Conservation (phyloP, 2,329 filamentous ascomycete genomes). For the Phyllosticta citrichinensis region DNA sequence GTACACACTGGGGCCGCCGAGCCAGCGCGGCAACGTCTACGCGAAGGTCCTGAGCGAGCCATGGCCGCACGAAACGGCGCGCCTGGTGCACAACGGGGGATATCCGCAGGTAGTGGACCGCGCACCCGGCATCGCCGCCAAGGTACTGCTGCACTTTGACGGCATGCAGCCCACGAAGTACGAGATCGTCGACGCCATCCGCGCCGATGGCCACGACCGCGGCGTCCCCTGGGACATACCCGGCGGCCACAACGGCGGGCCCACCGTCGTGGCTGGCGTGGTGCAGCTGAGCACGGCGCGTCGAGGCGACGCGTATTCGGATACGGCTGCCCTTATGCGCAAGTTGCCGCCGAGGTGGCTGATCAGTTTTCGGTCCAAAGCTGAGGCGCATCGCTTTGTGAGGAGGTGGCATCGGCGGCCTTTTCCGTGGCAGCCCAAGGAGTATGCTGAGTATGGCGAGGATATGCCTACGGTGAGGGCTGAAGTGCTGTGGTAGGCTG, state of each 20-base stretch:
- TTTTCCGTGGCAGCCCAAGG: background rate
- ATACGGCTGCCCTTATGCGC: slow-evolving; percentile 17
- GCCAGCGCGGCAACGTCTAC: slow-evolving; percentile 16
- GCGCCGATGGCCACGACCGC: slow-evolving; percentile 21
- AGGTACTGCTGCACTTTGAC: slow-evolving; percentile 21
- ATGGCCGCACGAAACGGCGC: slow-evolving; percentile 9
- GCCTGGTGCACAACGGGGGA: slow-evolving; percentile 5
- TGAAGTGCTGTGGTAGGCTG: slow-evolving; percentile 3
- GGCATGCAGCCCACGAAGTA: slow-evolving; percentile 22
- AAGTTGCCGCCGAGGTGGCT: slow-evolving; percentile 40
- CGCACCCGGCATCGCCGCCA: background rate
- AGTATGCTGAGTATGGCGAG: background rate
- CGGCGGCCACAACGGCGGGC: slow-evolving; percentile 16
- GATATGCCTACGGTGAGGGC: background rate
- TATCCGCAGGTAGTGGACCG: background rate
- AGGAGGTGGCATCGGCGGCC: slow-evolving; percentile 41
- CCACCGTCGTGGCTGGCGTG: slow-evolving; percentile 16
- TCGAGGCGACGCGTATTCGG: background rate
- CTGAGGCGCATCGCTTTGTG: slow-evolving; percentile 44
- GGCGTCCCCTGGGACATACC: slow-evolving; percentile 25
- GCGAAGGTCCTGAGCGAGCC: slow-evolving; percentile 17
- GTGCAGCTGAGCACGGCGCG: background rate
- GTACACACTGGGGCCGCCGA: slow-evolving; percentile 1
- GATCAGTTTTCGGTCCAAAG: slow-evolving; percentile 45
- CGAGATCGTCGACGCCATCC: slow-evolving; percentile 22